Evolutionary conservation across 228 moss, liverwort and hornwort species (phyloP), one percentile per base, ranked within the genome.

Genomic region (Sphagnum magellanicum): DNA sequence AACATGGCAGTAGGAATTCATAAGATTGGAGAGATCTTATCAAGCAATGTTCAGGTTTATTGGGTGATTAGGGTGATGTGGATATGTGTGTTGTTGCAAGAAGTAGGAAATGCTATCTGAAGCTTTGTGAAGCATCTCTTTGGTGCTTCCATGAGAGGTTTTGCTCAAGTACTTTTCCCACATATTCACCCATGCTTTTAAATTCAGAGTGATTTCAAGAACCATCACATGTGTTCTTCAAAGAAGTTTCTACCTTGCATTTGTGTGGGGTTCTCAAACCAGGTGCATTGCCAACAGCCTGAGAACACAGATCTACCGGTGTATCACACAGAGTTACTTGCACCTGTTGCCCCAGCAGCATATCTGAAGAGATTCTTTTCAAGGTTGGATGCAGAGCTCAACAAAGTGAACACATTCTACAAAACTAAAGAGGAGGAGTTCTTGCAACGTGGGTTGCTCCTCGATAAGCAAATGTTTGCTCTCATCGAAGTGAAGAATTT

Each of bases 331-430:
- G 64, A 64, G 48, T 49, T 64, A 48, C 64, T 64, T 47, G 64
- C 14, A 6, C 64, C 64, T 12, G 5, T 64, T 50, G 64, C 64
- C 4, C 10, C 47, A 6, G 47, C 64, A 50, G 6, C 47, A 13
- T 49, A 48, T 49, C 9, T 48, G 14, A 48, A 50, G 49, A 64
- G 14, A 14, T 85, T 85, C 63, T 85, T 81, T 57, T 49, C 70
- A 12, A 66, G 71, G 67, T 66, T 85, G 67, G 84, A 85, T 58
- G 55, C 76, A 6, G 73, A 85, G 67, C 78, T 85, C 79, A 85
- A 79, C 74, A 85, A 85, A 71, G 84, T 85, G 52, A 85, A 85
- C 71, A 71, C 75, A 12, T 85, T 85, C 67, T 85, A 74, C 74
- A 48, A 64, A 48, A 62, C 5, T 60, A 85, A 85, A 69, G 84